Base-by-base conservation (phyloP, 1,139 yeast genomes). In the Yamadazyma siamensis region DNA sequence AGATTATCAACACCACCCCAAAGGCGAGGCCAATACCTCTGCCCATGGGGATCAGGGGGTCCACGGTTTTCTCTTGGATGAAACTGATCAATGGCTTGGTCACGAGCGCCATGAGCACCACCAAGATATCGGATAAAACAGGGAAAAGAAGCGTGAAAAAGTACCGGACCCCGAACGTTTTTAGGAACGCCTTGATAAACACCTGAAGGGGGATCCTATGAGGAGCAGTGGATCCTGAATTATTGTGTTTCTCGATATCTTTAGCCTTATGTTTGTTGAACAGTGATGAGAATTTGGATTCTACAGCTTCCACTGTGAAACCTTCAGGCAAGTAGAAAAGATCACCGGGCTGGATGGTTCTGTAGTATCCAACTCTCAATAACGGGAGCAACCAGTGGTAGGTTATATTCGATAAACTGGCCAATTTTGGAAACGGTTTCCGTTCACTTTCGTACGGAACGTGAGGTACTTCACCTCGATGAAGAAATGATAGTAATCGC, bases 331-430 rank as follows among this genome's bases (percentile, higher is more conserved):
- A 61, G 25, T 58, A 57, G 54, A 63, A 82, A 34, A 84, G 52
- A 53, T 84, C 94, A 32, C 73, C 69, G 5, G 78, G 75, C 30
- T 75, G 76, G 21, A 84, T 54, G 0, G 86, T 78, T 44, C 94
- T 66, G 34, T 68, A 67, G 49, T 83, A 84, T 1, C 94, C 94
- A 3, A 71, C 73, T 22, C 58, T 64, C 46, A 82, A 46, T 3
- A 80, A 38, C 0, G 86, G 84, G 12, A 57, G 39, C 24, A 79
- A 61, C 91, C 91, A 82, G 51, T 66, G 54, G 43, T 76, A 76
- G 27, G 77, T 70, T 0, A 58, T 12, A 22, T 49, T 44, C 4
- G 58, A 16, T 5, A 20, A 10, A 2, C 29, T 20, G 12, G 27
- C n/a, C 5, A 30, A 15, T 6, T 32, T 32, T 3, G 37, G 37